Percentiles rank a stretch among this genome's conserved stretches.
Conservation (phyloP, 2,329 filamentous ascomycete species). For the Phialophora verrucosa region DNA sequence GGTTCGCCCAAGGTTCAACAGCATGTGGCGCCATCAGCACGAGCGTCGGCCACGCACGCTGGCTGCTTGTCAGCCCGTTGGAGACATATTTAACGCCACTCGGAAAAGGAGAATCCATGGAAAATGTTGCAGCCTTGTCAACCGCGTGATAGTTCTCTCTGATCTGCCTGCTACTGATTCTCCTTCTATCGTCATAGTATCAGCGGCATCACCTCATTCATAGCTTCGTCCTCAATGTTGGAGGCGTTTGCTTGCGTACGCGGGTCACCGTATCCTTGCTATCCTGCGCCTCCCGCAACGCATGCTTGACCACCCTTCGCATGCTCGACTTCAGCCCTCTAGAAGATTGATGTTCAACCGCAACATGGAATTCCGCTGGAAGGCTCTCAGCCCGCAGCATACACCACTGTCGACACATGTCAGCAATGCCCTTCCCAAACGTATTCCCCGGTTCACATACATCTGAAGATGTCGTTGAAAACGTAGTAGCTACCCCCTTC, state of each 20-base stretch:
- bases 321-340: constrained; percentile 5
- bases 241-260: not conserved
- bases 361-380: not conserved
- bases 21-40: constrained; percentile 18
- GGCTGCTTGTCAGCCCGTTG: not conserved
- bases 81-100: constrained; percentile 12
- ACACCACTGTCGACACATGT: constrained; percentile 31
- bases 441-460: constrained; percentile 21
- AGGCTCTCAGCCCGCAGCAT: constrained; percentile 29
- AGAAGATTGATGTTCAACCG: not conserved
- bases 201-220: not conserved
- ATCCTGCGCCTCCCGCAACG: constrained; percentile 24
- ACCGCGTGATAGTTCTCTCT: not conserved
- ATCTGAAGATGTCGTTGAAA: constrained; percentile 83
- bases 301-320: constrained; percentile 11
- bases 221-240: not conserved
- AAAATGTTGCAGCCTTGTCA: constrained; percentile 19
- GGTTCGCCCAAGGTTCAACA: not conserved
- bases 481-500: constrained; percentile 80
- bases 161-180: not conserved
- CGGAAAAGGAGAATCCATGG: constrained; percentile 2
- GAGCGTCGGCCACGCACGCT: constrained; percentile 14
- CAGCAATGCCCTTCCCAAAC: constrained; percentile 11
- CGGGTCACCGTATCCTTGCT: not conserved
- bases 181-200: constrained; percentile 7